These are phyloP conservation scores for Orbilia brochopaga DNA, from an alignment of 2,329 filamentous ascomycete species.

Conservation along the genomic window DNA sequence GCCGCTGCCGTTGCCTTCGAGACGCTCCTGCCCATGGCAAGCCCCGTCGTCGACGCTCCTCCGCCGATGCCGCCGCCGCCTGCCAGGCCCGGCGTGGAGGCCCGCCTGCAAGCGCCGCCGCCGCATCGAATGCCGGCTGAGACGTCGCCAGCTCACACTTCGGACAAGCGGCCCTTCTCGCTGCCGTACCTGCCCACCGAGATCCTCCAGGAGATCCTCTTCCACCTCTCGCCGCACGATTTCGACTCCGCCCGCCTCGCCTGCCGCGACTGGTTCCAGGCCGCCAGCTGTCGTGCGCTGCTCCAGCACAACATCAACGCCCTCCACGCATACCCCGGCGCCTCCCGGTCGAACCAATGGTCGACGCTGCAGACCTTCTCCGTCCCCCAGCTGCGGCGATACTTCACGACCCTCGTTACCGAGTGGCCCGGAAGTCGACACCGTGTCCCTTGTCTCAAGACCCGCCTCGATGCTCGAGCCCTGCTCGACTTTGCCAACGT, in stretches of 20 bases:
- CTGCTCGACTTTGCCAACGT: slow-evolving; percentile 36
- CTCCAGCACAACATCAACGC: slow-evolving; percentile 47
- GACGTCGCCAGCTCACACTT: slow-evolving; percentile 8
- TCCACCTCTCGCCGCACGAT: slow-evolving; percentile 51
- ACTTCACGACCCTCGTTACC: slow-evolving; percentile 50
- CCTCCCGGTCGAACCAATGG: slow-evolving; percentile 38
- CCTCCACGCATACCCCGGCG: slow-evolving; percentile 31
- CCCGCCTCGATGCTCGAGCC: slow-evolving; percentile 48
- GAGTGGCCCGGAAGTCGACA: slow-evolving; percentile 52
- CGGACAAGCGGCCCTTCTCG: slow-evolving; percentile 16
- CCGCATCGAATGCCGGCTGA: slow-evolving; percentile 3
- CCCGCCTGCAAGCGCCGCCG: slow-evolving; percentile 23
- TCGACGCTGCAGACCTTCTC: slow-evolving; percentile 34
- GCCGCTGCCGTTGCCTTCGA: not conserved
- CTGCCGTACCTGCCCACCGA: slow-evolving; percentile 50
- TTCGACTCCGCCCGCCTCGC: slow-evolving; percentile 52
- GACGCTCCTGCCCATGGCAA: slow-evolving; percentile 23
- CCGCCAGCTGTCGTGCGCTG: slow-evolving; percentile 49
- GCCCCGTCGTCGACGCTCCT: slow-evolving; percentile 12
- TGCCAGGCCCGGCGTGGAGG: slow-evolving; percentile 19
- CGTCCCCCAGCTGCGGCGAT: slow-evolving; percentile 49
- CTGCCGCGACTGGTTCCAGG: slow-evolving; percentile 52
- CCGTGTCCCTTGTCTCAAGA: slow-evolving; percentile 51
- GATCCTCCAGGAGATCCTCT: slow-evolving; percentile 53
- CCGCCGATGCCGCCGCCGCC: slow-evolving; percentile 9